Evolutionary conservation across 176 grass and related monocot species (phyloP), one percentile per base, ranked within the genome.

Genomic region (Paspalum notatum): DNA sequence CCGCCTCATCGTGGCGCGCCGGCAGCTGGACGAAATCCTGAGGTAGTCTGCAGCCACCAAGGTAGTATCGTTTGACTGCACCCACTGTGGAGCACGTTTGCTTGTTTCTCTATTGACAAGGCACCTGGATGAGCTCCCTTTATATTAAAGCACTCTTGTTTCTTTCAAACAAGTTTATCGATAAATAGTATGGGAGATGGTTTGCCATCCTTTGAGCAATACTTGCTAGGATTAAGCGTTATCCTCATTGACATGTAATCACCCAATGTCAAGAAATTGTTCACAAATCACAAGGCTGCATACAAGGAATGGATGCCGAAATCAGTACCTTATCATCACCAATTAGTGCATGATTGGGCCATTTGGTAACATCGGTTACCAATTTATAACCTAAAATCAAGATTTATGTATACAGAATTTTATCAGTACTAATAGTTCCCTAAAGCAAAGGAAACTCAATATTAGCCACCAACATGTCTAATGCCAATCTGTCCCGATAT

Each of bases 21-120:
- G n/a, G n/a, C n/a, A n/a, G n/a, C n/a, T n/a, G n/a, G n/a, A n/a
- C n/a, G n/a, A n/a, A n/a, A 63, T 97, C 51, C 67, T 97, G 53
- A 85, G 88, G 9, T 90, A 94, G 85, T 90, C 90, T 85, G 82
- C 91, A 57, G 90, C 90, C 44, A 94, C 62, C 76, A 80, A 92
- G 83, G 95, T 94, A 61, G n/a, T n/a, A n/a, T n/a, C n/a, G n/a
- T n/a, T n/a, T n/a, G n/a, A n/a, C n/a, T n/a, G n/a, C n/a, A n/a
- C n/a, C n/a, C n/a, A n/a, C n/a, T n/a, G n/a, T n/a, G n/a, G n/a
- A n/a, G n/a, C n/a, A n/a, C n/a, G n/a, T n/a, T n/a, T n/a, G n/a
- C n/a, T n/a, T n/a, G n/a, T n/a, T n/a, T n/a, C n/a, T n/a, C n/a
- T n/a, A n/a, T n/a, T n/a, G n/a, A n/a, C n/a, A n/a, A n/a, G n/a